These are phyloP conservation scores for Cicer chorassanicum DNA, from an alignment of 306 rosid species.

Conservation along the genomic window DNA sequence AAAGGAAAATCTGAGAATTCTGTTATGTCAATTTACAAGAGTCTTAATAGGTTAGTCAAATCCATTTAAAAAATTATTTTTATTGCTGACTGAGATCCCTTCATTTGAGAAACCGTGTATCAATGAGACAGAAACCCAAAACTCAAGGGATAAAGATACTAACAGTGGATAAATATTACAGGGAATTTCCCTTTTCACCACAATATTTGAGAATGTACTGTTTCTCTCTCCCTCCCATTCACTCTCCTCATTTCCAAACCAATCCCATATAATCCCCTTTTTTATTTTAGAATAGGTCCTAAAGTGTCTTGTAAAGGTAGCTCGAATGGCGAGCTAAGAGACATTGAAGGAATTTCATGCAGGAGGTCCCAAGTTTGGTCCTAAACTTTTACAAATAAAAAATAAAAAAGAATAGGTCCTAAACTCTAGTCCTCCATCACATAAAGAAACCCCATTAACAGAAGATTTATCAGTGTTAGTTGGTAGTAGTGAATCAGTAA, in stretches of 20 bases:
- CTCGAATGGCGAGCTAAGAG: too few species aligned
- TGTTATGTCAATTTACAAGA: background rate
- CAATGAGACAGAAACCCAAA: background rate
- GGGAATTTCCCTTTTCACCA: background rate
- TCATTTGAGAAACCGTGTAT: background rate
- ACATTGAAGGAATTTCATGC: too few species aligned
- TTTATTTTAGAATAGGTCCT: background rate
- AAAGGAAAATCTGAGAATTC: background rate
- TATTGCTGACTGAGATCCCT: background rate
- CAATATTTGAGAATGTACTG: background rate
- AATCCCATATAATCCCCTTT: background rate
- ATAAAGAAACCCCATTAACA: background rate
- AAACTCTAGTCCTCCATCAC: background rate
- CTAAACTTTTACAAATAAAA: too few species aligned
- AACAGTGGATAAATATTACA: background rate
- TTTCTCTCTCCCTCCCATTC: background rate
- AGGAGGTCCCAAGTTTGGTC: too few species aligned
- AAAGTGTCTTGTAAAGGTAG: too few species aligned
- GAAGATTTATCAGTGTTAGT: background rate
- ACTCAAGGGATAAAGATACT: background rate
- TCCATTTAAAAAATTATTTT: background rate
- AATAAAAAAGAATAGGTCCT: background rate
- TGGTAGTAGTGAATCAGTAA: background rate
- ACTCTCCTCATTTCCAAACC: conserved; percentile 12
- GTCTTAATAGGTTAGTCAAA: background rate